Evolutionary conservation across 148 eudicot genomes (phyloP).

Genomic region (Chenopodium formosanum): DNA sequence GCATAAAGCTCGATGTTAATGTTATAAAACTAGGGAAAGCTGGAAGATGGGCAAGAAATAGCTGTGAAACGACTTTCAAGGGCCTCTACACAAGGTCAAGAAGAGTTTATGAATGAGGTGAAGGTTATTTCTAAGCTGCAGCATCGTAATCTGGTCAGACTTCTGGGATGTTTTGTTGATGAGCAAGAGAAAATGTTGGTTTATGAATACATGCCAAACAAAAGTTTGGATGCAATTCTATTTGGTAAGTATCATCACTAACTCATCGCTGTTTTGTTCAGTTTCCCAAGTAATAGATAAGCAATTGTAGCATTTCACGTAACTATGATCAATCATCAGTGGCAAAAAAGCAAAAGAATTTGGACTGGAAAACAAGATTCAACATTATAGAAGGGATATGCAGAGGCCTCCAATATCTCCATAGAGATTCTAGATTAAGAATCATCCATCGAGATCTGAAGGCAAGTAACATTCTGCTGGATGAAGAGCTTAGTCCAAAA

Average conservation of each 20-base stretch:
- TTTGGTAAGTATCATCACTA: constrained; percentile 39
- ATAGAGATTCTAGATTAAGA: constrained; percentile 53
- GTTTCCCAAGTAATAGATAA: no score
- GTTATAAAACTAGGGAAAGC: constrained; percentile 34
- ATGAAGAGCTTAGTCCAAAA: constrained; percentile 48
- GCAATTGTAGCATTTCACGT: background rate
- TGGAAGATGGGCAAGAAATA: constrained; percentile 46
- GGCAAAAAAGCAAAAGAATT: constrained; percentile 19
- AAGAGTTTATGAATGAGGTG: constrained; percentile 58
- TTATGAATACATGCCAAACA: constrained; percentile 9
- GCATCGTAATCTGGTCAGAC: constrained; percentile 53
- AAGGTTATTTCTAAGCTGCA: constrained; percentile 50
- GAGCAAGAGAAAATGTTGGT: constrained; percentile 46
- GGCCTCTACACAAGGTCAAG: constrained; percentile 52
- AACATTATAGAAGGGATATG: constrained; percentile 53
- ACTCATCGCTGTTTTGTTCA: background rate
- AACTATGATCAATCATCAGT: constrained; percentile 15
- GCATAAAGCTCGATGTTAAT: background rate
- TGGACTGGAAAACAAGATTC: constrained; percentile 54
- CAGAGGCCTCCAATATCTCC: constrained; percentile 57
- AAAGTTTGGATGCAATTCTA: constrained; percentile 48
- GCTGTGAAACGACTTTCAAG: constrained; percentile 60
- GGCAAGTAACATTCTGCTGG: constrained; percentile 54
- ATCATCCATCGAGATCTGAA: constrained; percentile 61
- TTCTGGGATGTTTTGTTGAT: constrained; percentile 46